Base-by-base conservation (phyloP, 2,329 filamentous ascomycete genomes). In the Celoporthe dispersa region DNA sequence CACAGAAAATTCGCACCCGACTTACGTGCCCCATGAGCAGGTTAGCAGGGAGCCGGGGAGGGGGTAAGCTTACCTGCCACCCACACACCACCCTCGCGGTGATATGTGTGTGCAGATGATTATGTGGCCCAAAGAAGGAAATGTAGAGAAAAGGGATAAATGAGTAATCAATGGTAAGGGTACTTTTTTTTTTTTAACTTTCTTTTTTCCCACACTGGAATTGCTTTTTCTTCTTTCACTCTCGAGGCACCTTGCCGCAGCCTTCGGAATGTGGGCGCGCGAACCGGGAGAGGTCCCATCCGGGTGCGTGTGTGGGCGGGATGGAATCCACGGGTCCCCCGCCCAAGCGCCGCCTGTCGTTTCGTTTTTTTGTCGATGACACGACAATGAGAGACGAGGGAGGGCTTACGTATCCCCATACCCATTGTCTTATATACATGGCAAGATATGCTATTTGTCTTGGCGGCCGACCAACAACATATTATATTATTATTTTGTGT, bases 41-140 rank as follows among this genome's bases (percentile, higher is more conserved):
- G 25, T 28, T 16, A 1, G 53, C 25, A 8, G 14, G 5, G 7
- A 19, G n/a, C n/a, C n/a, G n/a, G n/a, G n/a, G n/a, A n/a, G n/a
- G n/a, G n/a, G 25, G 39, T 63, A 33, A 41, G 61, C 37, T 63
- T 63, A 64, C 62, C 67, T 19, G 22, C 28, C 51, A 35, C 31
- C 14, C 25, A 57, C 51, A 33, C 11, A 31, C 25, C n/a, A 22
- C 25, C 28, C 2, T 48, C 33, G 51, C 51, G 25, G 8, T 28
- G 51, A 16, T 57, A 28, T 57, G 25, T 31, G 25, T 2, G 22
- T n/a, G 19, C 16, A 12, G 25, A 53, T 11, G 8, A 11, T 28
- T 11, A 53, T 1, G n/a, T 28, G 51, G 22, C n/a, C 8, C 37
- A 5, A 6, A 44, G 6, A 22, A 22, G 41, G 14, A 14, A 44